Evolutionary conservation across 805 yeast species (phyloP).

Genomic region (Zygosaccharomyces pseudorouxii): DNA sequence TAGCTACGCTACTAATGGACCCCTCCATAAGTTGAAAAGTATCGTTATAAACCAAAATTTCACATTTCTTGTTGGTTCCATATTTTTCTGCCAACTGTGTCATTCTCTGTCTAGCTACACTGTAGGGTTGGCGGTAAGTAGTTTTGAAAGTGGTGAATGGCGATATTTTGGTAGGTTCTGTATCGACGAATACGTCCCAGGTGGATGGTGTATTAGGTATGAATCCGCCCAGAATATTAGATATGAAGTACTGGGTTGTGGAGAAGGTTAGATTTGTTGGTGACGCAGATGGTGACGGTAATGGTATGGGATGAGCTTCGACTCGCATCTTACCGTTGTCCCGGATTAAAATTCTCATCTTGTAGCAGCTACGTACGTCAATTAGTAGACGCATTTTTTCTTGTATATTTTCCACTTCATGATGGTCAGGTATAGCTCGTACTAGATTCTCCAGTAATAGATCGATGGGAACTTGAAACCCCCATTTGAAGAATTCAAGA

Average conservation of each 20-base stretch:
- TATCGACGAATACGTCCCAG: constrained; percentile 65
- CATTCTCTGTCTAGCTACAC: constrained; percentile 51
- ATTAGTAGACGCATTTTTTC: constrained; percentile 19
- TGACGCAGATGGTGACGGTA: constrained; percentile 19
- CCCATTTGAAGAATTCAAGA: constrained; percentile 50
- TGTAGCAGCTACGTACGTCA: constrained; percentile 38
- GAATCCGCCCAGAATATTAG: constrained; percentile 26
- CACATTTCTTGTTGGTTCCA: constrained; percentile 41
- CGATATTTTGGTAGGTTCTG: constrained; percentile 48
- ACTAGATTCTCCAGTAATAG: constrained; percentile 42
- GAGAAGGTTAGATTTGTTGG: background rate
- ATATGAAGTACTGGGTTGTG: constrained; percentile 27
- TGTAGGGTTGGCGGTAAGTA: constrained; percentile 62
- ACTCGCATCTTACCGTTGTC: constrained; percentile 36
- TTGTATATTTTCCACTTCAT: constrained; percentile 7
- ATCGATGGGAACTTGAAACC: constrained; percentile 40
- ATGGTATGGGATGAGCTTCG: constrained; percentile 35
- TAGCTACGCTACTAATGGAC: constrained; percentile 74
- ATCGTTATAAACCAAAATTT: constrained; percentile 66
- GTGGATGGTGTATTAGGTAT: constrained; percentile 23
- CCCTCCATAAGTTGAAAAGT: constrained; percentile 70
- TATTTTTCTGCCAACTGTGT: constrained; percentile 31
- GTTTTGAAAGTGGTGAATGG: constrained; percentile 89
- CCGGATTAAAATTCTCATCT: constrained; percentile 45
- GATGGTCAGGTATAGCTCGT: constrained; percentile 25